phyloP scores from a whole-genome alignment of 495 filamentous ascomycete species.

The Parathielavia hyrcaniae region DNA sequence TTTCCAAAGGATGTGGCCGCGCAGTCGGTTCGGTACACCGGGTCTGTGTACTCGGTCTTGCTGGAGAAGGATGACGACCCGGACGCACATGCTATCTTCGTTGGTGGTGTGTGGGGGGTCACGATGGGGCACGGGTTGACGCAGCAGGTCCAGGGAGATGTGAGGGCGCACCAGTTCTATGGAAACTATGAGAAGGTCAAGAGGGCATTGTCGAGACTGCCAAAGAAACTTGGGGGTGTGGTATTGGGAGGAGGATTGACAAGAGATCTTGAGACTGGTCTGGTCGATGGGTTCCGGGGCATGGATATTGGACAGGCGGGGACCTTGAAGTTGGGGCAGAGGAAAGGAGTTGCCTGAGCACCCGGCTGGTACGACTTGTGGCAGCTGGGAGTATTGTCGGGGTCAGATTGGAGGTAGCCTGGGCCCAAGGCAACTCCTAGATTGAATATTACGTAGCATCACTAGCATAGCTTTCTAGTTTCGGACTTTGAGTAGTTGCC shows the following conservation, averaged over 20 bases:
- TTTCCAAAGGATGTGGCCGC: conserved; percentile 32
- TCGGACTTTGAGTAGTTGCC: too few relatives aligned
- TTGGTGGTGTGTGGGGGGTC: conserved; percentile 41
- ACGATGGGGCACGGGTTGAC: conserved; percentile 42
- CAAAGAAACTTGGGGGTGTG: conserved; percentile 29
- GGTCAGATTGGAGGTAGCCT: background rate
- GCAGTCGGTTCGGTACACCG: conserved; percentile 31
- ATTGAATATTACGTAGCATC: too few relatives aligned
- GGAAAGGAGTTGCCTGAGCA: background rate
- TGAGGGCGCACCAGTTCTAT: conserved; percentile 40
- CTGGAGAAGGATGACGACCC: conserved; percentile 33
- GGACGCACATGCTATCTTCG: conserved; percentile 37
- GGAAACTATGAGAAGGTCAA: conserved; percentile 36
- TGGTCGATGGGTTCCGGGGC: conserved; percentile 36
- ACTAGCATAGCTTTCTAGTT: too few relatives aligned
- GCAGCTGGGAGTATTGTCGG: too few relatives aligned
- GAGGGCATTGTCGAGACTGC: conserved; percentile 25
- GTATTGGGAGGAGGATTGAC: conserved; percentile 31
- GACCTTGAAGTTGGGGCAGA: background rate
- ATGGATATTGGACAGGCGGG: background rate
- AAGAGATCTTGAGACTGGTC: conserved; percentile 31
- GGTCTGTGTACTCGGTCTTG: conserved; percentile 40
- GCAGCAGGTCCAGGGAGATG: conserved; percentile 20
- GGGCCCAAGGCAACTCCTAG: background rate
- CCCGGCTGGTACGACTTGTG: background rate